Evolutionary conservation across 78 protist species (phyloP), one percentile per base, ranked within the genome.

Genomic region (Andalucia godoyi): DNA sequence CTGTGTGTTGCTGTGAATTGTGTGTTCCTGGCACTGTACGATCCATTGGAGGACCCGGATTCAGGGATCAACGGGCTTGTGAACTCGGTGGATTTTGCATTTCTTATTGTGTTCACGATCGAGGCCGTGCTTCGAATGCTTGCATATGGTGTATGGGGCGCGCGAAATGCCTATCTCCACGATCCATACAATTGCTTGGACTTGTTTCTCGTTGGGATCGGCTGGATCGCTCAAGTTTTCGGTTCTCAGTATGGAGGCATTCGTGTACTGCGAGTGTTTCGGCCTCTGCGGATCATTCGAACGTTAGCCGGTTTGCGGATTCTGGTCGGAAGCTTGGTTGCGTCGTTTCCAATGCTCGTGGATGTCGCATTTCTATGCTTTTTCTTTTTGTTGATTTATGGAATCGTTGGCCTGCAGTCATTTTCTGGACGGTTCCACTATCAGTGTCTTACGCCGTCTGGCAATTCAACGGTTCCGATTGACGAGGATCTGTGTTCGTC

Each of bases 161-260:
- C 23, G 40, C 5, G 29, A 5, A 2, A 4, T 7, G 36, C 34
- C 27, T 53, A 57, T 33, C 10, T 54, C 37, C 41, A 55, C n/a
- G n/a, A n/a, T n/a, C n/a, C n/a, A n/a, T n/a, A n/a, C n/a, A n/a
- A n/a, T n/a, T n/a, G n/a, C n/a, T n/a, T n/a, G n/a, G n/a, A n/a
- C n/a, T n/a, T n/a, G n/a, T n/a, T 17, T 1, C 15, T 27, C 29
- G 23, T 4, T 70, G 66, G 75, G 57, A 57, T 47, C 2, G 38
- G 63, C 66, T 70, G 41, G 66, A 46, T 63, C 46, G 65, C 65
- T 69, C 39, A 64, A 55, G 58, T 53, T 69, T 32, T 21, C 32
- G 42, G 36, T 70, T n/a, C 49, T 57, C 62, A 57, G 66, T 70
- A 57, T 55, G 12, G 63, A 4, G 50, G 66, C 27, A 13, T 79